Conservation (phyloP, 2,329 filamentous ascomycete genomes). For the Achaetomium macrosporum region DNA sequence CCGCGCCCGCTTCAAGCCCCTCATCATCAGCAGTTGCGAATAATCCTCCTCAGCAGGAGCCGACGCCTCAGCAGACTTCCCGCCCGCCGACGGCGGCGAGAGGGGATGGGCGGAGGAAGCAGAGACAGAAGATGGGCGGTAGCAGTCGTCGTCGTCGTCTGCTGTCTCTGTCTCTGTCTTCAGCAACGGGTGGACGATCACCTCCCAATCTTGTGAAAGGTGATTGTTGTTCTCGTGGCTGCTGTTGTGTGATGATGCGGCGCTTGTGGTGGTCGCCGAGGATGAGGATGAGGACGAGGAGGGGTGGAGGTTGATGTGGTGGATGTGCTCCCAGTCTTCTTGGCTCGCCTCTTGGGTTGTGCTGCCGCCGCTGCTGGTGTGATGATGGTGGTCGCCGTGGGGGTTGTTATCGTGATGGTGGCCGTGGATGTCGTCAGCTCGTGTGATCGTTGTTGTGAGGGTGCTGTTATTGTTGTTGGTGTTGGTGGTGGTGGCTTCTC, state of each 20-base stretch:
- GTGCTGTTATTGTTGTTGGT: neutral
- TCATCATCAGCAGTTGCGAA: neutral
- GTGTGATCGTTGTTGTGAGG: no score
- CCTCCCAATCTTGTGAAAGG: no score
- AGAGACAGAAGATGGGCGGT: no score
- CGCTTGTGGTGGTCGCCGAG: neutral
- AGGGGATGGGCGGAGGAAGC: no score
- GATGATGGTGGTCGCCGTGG: neutral
- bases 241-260: neutral
- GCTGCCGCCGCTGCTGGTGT: neutral
- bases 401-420: no score
- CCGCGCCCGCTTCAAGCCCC: slow-evolving; percentile 6
- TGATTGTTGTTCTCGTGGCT: neutral
- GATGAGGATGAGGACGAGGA: neutral
- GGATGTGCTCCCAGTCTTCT: slow-evolving; percentile 19
- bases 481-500: neutral
- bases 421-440: neutral
- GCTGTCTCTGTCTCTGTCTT: neutral
- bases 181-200: neutral
- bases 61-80: neutral
- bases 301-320: neutral
- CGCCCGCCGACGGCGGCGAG: no score
- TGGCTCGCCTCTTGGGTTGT: neutral
- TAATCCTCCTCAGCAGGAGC: neutral
- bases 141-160: neutral